Percentiles rank a stretch among this genome's conserved stretches.
Conservation (phyloP, 1,139 yeast species). For the Debaryomyces psychrophilus region DNA sequence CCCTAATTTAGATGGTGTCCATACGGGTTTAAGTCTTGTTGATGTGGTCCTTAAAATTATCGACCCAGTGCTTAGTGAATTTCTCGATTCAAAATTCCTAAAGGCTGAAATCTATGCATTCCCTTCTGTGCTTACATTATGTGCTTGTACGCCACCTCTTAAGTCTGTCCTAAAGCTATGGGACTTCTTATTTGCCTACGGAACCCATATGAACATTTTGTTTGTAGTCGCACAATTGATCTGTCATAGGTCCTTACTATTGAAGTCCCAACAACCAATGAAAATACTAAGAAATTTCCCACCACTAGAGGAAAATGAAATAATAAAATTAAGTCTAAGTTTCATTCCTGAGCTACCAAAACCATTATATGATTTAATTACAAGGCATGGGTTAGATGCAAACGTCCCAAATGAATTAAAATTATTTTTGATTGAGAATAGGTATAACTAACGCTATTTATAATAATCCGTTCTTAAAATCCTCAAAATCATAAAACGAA, state of each 20-base stretch:
- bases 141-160: slow-evolving; percentile 90
- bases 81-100: slow-evolving; percentile 62
- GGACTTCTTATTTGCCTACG: slow-evolving; percentile 92
- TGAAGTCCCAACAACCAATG: slow-evolving; percentile 72
- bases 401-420: slow-evolving; percentile 45
- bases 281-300: slow-evolving; percentile 75
- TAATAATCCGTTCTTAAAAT: slow-evolving; percentile 42
- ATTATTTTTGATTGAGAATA: slow-evolving; percentile 21
- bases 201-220: slow-evolving; percentile 83
- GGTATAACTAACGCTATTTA: slow-evolving; percentile 14
- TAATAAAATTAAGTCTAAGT: slow-evolving; percentile 77
- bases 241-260: slow-evolving; percentile 61
- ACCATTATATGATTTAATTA: slow-evolving; percentile 65
- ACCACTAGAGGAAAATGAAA: slow-evolving; percentile 67
- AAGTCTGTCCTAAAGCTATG: slow-evolving; percentile 75
- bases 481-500: slow-evolving; percentile 62
- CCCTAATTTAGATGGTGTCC: slow-evolving; percentile 81
- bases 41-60: slow-evolving; percentile 72
- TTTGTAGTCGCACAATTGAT: slow-evolving; percentile 85
- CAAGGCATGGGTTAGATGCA: slow-evolving; percentile 71
- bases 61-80: slow-evolving; percentile 70
- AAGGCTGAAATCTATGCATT: slow-evolving; percentile 88
- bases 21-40: slow-evolving; percentile 70
- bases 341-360: slow-evolving; percentile 79
- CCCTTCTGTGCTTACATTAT: slow-evolving; percentile 82